A percentile compares a stretch with the other conserved stretches of the same genome.
Evolutionary conservation across 768 basidiomycete species (phyloP).

Genomic region (Amanita fuliginea): DNA sequence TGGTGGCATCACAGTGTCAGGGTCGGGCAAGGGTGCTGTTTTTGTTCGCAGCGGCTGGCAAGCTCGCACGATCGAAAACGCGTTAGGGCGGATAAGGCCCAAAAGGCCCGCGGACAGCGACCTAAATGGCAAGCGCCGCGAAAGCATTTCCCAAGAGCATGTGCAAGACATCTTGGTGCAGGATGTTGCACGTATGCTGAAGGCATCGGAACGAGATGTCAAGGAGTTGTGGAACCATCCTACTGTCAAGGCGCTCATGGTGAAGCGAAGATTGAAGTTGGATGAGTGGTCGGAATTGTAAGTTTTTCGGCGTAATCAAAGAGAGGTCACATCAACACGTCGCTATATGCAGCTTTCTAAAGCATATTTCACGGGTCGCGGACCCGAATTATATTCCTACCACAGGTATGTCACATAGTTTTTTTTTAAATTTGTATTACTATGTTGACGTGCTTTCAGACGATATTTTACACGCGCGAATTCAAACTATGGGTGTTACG

Average conservation of each 20-base stretch:
- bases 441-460: conserved; percentile 35
- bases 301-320: conserved; percentile 18
- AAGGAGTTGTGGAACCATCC: conserved; percentile 64
- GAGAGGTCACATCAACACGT: conserved; percentile 9
- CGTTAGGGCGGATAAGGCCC: conserved; percentile 27
- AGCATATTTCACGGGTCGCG: conserved; percentile 63
- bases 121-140: conserved; percentile 20
- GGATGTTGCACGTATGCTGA: conserved; percentile 50
- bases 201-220: conserved; percentile 52
- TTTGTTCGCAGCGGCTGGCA: conserved; percentile 81
- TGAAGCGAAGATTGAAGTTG: conserved; percentile 58
- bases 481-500: conserved; percentile 83
- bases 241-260: conserved; percentile 56
- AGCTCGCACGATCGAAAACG: conserved; percentile 49
- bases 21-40: conserved; percentile 66
- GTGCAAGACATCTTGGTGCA: conserved; percentile 46
- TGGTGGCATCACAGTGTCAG: conserved; percentile 61
- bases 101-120: conserved; percentile 19
- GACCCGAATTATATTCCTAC: conserved; percentile 61
- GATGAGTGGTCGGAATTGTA: conserved; percentile 89
- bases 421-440: conserved; percentile 7
- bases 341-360: conserved; percentile 47
- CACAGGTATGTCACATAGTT: conserved; percentile 36
- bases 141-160: conserved; percentile 20
- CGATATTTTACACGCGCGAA: conserved; percentile 81